phyloP scores from a whole-genome alignment of 78 protist genomes.

The Polysphondylium violaceum region DNA sequence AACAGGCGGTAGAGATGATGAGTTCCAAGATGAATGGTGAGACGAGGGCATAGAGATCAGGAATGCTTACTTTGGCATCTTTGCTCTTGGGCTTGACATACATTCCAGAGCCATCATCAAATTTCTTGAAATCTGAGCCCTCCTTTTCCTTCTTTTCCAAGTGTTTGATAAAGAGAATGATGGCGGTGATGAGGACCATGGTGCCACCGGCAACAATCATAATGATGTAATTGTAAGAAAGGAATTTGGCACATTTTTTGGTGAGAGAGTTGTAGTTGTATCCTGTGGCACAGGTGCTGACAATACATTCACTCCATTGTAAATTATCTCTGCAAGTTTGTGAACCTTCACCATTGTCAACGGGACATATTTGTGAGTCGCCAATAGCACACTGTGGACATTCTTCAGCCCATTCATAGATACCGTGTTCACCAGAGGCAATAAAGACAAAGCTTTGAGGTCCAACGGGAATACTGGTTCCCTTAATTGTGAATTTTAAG shows the following conservation, averaged over 20 bases:
- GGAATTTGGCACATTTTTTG: conserved; percentile 23
- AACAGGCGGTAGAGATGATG: conserved; percentile 49
- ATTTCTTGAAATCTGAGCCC: not conserved
- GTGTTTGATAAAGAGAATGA: conserved; percentile 28
- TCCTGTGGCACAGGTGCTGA: conserved; percentile 27
- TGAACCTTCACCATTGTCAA: conserved; percentile 44
- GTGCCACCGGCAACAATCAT: conserved; percentile 79
- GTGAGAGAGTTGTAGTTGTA: conserved; percentile 50
- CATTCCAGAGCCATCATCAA: conserved; percentile 14
- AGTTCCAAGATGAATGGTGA: conserved; percentile 45
- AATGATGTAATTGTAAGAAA: conserved; percentile 58
- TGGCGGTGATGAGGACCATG: not conserved
- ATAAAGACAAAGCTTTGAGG: conserved; percentile 63
- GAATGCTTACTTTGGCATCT: conserved; percentile 46
- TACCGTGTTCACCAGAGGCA: conserved; percentile 32
- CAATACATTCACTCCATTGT: conserved; percentile 32
- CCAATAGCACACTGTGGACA: conserved; percentile 62
- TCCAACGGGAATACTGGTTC: conserved; percentile 20
- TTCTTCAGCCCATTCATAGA: conserved; percentile 16
- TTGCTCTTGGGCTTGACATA: conserved; percentile 16
- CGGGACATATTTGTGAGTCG: conserved; percentile 16
- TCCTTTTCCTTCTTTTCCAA: conserved; percentile 16
- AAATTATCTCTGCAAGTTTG: not conserved
- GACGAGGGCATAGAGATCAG: conserved; percentile 47
- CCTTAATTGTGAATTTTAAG: conserved; percentile 23